phyloP scores from a whole-genome alignment of 805 yeast genomes.

The Candida khao-thaluensis region DNA sequence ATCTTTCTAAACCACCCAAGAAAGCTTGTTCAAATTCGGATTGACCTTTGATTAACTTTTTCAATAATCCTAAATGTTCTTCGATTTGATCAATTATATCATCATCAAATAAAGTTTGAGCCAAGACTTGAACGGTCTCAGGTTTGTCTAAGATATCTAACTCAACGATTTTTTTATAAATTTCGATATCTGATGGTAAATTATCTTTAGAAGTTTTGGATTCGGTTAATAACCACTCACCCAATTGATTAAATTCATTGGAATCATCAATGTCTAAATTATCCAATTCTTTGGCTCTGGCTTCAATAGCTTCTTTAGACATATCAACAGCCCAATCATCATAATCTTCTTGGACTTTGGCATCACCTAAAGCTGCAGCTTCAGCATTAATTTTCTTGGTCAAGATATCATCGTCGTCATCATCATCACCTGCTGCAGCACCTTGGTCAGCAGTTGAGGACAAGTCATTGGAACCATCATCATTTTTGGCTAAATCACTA shows the following conservation, averaged over 20 bases:
- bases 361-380: constrained; percentile 57
- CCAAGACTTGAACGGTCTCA: constrained; percentile 84
- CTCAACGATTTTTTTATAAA: constrained; percentile 85
- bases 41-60: constrained; percentile 63
- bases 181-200: constrained; percentile 82
- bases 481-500: constrained; percentile 65
- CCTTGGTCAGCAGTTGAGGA: constrained; percentile 29
- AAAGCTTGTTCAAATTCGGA: constrained; percentile 80
- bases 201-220: constrained; percentile 54
- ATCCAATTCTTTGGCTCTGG: constrained; percentile 86
- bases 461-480: constrained; percentile 25
- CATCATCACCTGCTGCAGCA: constrained; percentile 43
- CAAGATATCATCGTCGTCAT: constrained; percentile 68
- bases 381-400: constrained; percentile 81
- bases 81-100: constrained; percentile 70
- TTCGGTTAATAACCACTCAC: constrained; percentile 75
- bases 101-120: constrained; percentile 83
- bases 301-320: constrained; percentile 92
- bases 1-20: constrained; percentile 94
- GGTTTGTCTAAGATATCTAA: constrained; percentile 69
- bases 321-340: constrained; percentile 98
- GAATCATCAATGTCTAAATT: constrained; percentile 52
- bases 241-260: constrained; percentile 66
- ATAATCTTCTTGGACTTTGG: constrained; percentile 67
- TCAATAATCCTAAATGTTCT: constrained; percentile 78